Base-by-base conservation (phyloP, 208 protist genomes). In the Crithidia acanthocephali region DNA sequence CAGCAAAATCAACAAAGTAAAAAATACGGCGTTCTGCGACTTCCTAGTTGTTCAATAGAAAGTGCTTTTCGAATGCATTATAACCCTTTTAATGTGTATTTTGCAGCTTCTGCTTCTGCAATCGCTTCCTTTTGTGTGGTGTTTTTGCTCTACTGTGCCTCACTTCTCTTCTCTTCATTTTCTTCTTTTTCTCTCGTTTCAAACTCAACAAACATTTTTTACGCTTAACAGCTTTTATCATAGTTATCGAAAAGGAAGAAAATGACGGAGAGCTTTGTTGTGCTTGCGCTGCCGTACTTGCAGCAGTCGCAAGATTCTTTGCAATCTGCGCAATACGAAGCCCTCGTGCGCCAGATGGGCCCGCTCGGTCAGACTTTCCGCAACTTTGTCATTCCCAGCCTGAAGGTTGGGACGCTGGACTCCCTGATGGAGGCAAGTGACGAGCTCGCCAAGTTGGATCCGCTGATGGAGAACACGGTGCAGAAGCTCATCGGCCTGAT, bases 341-440 rank as follows among this genome's bases (percentile, higher is more conserved):
- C 82, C 20, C 64, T 96, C 47, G 84, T 88, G 47, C 47, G 81
- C 3, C 79, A 84, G n/a, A 80, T 96, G 64, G 88, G 87, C 18
- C 83, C 86, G 23, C 48, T 86, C 42, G 91, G 85, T 16, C 84
- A 93, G 59, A 71, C 70, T 0, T 78, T 94, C n/a, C 85, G 83
- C 56, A 85, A 91, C 32, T 95, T 97, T 85, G 76, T 86, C 5
- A 81, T 95, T 57, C 92, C 92, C 2, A 76, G 60, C 16, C 73
- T 97, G 2, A 92, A 90, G 59, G 85, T 96, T 8, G 93, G 93
- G 55, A 96, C 93, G 8, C 76, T 97, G 15, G 93, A 97, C 68
- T 93, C 89, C 8, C 70, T 97, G 27, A 94, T 97, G 81, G 91
- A 96, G 64, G 87, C 87, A 30, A 95, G 90, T 56, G 93, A 97